A percentile compares a stretch with the other conserved stretches of the same genome.
Conservation (phyloP, 768 basidiomycete genomes). For the Mrakia gelida region DNA sequence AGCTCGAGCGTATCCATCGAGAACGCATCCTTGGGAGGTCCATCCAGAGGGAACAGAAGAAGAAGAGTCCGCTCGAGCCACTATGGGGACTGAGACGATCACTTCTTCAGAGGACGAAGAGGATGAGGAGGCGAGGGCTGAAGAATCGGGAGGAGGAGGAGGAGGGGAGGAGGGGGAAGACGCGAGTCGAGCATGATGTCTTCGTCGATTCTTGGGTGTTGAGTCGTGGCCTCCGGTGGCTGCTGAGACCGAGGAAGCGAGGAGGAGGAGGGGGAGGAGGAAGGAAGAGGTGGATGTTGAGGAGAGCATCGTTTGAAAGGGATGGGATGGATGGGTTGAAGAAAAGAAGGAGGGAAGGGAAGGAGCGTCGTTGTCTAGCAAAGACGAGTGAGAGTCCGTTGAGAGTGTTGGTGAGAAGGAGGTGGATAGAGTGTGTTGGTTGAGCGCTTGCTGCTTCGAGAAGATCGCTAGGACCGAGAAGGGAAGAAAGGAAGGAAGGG, state of each 20-base stretch:
- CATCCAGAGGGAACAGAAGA: slow-evolving; percentile 10
- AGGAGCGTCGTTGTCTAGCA: slow-evolving; percentile 9
- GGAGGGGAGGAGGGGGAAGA: not conserved
- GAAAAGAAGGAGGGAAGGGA: not conserved
- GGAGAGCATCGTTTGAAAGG: not conserved
- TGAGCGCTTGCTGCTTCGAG: not conserved
- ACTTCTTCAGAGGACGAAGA: not conserved
- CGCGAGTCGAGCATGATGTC: slow-evolving; percentile 24
- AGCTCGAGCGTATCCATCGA: slow-evolving; percentile 1
- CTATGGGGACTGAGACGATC: not conserved
- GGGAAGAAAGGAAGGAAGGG: not conserved
- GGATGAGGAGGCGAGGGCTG: not conserved
- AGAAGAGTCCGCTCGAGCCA: not conserved
- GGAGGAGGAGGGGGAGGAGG: not conserved
- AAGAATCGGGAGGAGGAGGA: no score
- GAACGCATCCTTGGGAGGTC: not conserved
- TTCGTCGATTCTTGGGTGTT: not conserved
- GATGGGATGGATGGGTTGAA: not conserved
- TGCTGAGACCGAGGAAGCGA: not conserved
- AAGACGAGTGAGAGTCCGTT: slow-evolving; percentile 2
- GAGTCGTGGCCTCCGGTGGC: not conserved
- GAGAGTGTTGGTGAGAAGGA: not conserved
- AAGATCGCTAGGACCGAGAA: slow-evolving; percentile 6
- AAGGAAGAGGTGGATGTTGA: not conserved
- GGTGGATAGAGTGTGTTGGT: not conserved